Evolutionary conservation across 331 rosid genomes (phyloP).

Genomic region (Ulmus americana): DNA sequence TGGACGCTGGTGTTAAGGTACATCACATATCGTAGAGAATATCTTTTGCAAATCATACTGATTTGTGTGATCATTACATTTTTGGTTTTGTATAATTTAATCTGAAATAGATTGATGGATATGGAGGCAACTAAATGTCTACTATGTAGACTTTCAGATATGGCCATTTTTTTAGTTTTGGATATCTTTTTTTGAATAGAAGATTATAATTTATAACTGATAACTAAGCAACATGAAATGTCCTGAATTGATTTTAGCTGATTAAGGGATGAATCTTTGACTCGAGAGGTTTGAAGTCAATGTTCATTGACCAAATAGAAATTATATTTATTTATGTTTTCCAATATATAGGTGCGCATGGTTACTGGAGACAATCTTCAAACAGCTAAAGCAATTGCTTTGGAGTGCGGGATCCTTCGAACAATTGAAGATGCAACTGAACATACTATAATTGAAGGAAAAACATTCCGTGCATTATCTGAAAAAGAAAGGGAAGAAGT

Average conservation of each 20-base stretch:
- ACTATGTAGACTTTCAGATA: no score
- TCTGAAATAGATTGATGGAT: background rate
- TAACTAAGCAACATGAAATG: no score
- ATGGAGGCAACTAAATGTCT: background rate
- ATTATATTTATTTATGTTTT: constrained; percentile 12
- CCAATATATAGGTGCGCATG: constrained; percentile 78
- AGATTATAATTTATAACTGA: no score
- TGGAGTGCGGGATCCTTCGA: constrained; percentile 91
- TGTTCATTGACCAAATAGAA: background rate
- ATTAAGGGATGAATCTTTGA: no score
- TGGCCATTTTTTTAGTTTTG: no score
- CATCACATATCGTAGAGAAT: constrained; percentile 13
- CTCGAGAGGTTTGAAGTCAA: no score
- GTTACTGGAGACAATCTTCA: constrained; percentile 95
- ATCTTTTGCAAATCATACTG: background rate
- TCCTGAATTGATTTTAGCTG: no score
- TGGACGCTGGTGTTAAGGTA: constrained; percentile 92
- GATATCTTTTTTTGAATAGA: no score
- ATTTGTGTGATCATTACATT: background rate
- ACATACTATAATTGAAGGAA: constrained; percentile 82
- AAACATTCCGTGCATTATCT: constrained; percentile 62
- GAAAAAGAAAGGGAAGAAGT: constrained; percentile 71
- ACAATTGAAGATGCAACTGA: constrained; percentile 59
- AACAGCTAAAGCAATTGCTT: constrained; percentile 91
- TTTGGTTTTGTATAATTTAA: background rate